These are phyloP conservation scores for Pseudogymnoascus sp. DNA, from an alignment of 2,329 filamentous ascomycete species.

Conservation along the genomic window DNA sequence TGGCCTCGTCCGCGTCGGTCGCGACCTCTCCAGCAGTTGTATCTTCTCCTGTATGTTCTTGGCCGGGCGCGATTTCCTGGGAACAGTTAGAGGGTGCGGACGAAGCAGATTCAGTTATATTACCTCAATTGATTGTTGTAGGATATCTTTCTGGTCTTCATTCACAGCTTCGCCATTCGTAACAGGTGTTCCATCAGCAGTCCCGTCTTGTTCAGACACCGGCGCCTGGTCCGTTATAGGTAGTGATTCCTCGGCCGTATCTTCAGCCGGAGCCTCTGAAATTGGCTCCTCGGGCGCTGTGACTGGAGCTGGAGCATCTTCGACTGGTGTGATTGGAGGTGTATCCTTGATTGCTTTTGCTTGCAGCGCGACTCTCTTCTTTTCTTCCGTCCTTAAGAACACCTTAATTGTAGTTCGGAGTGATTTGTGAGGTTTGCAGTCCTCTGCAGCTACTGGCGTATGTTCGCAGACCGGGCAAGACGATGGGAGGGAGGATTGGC, in stretches of 20 bases:
- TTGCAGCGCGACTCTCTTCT: constrained; percentile 68
- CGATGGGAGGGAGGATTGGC: constrained; percentile 67
- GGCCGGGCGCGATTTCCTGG: constrained; percentile 29
- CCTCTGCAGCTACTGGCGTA: constrained; percentile 74
- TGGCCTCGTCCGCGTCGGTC: constrained; percentile 14
- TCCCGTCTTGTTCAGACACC: constrained; percentile 5
- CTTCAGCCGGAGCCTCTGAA: constrained; percentile 7
- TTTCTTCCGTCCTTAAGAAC: constrained; percentile 84
- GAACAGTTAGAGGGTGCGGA: constrained; percentile 16
- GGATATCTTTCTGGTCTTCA: constrained; percentile 31
- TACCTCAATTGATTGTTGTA: constrained; percentile 34
- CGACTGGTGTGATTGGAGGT: constrained; percentile 29
- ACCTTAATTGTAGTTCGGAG: constrained; percentile 89
- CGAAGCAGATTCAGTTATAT: not conserved
- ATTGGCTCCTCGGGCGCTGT: constrained; percentile 11
- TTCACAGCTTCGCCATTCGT: not conserved
- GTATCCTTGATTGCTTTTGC: constrained; percentile 34
- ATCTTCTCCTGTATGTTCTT: constrained; percentile 20
- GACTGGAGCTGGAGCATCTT: constrained; percentile 15
- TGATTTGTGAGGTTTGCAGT: constrained; percentile 83
- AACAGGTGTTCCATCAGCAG: constrained; percentile 13
- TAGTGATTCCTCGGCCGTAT: constrained; percentile 12
- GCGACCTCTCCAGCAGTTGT: constrained; percentile 16
- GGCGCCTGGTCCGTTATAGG: constrained; percentile 11
- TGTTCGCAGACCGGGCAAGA: constrained; percentile 93